Evolutionary conservation across 768 basidiomycete species (phyloP).

Genomic region (Termitomyces sp.): DNA sequence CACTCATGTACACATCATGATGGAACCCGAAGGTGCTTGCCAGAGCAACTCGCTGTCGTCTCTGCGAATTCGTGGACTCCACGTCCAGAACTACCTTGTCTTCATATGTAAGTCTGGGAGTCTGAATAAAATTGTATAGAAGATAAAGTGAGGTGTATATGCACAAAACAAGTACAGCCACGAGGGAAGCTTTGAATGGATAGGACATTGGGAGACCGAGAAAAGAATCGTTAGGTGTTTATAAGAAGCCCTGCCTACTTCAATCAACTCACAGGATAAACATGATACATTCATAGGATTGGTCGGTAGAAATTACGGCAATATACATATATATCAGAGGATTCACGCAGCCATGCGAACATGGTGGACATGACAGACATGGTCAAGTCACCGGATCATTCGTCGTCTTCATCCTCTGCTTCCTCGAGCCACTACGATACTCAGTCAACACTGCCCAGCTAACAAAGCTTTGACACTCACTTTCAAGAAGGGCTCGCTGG

Average conservation of each 20-base stretch:
- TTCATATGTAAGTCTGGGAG: not conserved
- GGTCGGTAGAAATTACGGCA: too few relatives aligned
- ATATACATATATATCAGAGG: not conserved
- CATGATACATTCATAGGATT: too few relatives aligned
- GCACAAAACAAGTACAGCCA: not conserved
- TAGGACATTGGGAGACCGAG: not conserved
- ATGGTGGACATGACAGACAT: not conserved
- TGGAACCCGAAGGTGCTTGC: constrained; percentile 32
- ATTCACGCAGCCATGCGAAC: not conserved
- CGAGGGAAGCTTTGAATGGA: not conserved
- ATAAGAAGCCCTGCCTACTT: not conserved
- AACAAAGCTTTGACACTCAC: constrained; percentile 33
- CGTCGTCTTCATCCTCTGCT: constrained; percentile 71
- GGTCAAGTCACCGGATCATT: constrained; percentile 4
- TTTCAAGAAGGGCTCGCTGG: constrained; percentile 93
- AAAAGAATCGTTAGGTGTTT: not conserved
- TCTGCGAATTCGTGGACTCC: constrained; percentile 9
- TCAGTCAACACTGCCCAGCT: constrained; percentile 5
- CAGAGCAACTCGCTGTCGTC: constrained; percentile 28
- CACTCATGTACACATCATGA: constrained; percentile 35
- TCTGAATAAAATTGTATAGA: constrained; percentile 2
- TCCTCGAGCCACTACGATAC: constrained; percentile 75
- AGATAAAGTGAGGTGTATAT: constrained; percentile 6
- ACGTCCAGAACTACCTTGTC: not conserved
- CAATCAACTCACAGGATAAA: not conserved